Evolutionary conservation across 768 basidiomycete genomes (phyloP).

Genomic region (Tricholoma bakamatsutake): DNA sequence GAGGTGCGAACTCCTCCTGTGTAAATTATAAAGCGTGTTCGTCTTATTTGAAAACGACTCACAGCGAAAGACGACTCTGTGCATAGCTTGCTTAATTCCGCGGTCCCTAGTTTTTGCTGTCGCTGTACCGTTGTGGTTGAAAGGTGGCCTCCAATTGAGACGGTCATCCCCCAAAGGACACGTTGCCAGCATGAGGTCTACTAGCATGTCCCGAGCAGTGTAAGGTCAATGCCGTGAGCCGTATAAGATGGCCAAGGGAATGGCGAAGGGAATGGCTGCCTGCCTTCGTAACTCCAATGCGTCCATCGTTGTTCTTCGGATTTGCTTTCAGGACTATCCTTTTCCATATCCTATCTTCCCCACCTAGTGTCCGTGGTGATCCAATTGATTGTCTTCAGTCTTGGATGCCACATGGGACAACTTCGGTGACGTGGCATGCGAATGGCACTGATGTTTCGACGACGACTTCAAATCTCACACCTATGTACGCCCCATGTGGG

Average conservation of each 20-base stretch:
- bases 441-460: constrained; percentile 7
- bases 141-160: too few relatives aligned
- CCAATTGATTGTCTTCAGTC: constrained; percentile 4
- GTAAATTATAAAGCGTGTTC: too few relatives aligned
- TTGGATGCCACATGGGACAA: constrained; percentile 12
- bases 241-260: background rate
- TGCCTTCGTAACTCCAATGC: background rate
- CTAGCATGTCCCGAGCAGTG: background rate
- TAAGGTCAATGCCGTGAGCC: background rate
- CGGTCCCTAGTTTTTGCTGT: too few relatives aligned
- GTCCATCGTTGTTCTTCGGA: background rate
- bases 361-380: background rate
- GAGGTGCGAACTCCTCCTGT: too few relatives aligned
- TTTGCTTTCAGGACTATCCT: background rate
- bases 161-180: background rate
- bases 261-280: background rate
- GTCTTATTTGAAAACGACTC: too few relatives aligned
- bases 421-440: constrained; percentile 7
- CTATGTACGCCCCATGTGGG: constrained; percentile 18
- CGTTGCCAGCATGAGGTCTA: background rate
- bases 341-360: background rate
- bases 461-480: constrained; percentile 12
- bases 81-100: too few relatives aligned
- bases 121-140: background rate
- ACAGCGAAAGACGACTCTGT: too few relatives aligned